Evolutionary conservation across 352 stramenopile species (phyloP), one percentile per base, ranked within the genome.

Genomic region (Phytopythium mirpurense): DNA sequence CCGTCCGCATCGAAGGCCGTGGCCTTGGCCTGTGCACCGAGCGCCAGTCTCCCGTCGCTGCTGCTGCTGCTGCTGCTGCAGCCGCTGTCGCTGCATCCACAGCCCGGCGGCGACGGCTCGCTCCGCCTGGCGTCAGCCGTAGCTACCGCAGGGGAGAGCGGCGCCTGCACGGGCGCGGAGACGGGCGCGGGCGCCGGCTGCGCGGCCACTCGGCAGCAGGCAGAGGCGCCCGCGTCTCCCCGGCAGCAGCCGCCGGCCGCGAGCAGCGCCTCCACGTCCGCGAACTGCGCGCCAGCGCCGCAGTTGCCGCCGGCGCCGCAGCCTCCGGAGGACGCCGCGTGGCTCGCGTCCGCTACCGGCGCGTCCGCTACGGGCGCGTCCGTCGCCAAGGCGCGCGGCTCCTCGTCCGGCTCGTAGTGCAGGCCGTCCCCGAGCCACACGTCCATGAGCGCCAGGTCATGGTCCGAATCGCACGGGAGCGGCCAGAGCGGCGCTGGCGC

Each of bases 381-480:
- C 24, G n/a, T 5, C 8, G 42, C 4, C 27, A 21, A 27, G 18
- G n/a, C 35, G 24, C 10, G 24, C 35, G 36, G 21, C 21, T 51
- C 31, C 4, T 19, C 18, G 5, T 49, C 44, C 19, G 36, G 48
- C 46, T 52, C 46, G 46, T 52, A 52, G 14, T 52, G 46, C n/a
- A 52, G 46, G 3, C 46, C 46, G 14, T 52, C 46, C 31, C 46
- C 46, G 29, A 52, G 46, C 46, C 46, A 52, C 2, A 15, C 19
- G 14, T 62, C 64, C 19, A 65, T 52, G 34, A 71, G 63, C 14
- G 50, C 54, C 14, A 67, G 46, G 35, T 68, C 63, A 42, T 36
- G 5, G 29, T 5, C 5, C 5, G 9, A 32, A 9, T 10, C 5
- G 29, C 5, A 32, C 29, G 29, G 29, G 29, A 32, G 29, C 29